These are phyloP conservation scores for Fusarium luffae DNA, from an alignment of 2,329 filamentous ascomycete species.

Conservation along the genomic window DNA sequence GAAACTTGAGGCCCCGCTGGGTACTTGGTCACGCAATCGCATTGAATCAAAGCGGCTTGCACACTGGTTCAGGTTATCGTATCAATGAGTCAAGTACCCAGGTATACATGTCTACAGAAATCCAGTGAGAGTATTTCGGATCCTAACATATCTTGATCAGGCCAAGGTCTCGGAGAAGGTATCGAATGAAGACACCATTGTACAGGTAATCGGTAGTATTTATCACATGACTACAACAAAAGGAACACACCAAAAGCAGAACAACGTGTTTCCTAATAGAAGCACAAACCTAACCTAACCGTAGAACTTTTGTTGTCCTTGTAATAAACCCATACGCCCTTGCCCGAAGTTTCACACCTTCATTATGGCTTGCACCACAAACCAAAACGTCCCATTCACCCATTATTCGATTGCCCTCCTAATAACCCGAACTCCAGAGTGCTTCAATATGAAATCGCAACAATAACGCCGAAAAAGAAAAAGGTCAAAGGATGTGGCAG, in stretches of 20 bases:
- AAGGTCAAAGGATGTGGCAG: not conserved
- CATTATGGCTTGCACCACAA: conserved; percentile 19
- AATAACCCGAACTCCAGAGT: conserved; percentile 37
- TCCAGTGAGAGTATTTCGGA: not conserved
- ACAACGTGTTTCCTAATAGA: conserved; percentile 6
- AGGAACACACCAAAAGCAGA: not conserved
- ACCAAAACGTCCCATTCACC: conserved; percentile 17
- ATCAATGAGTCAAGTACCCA: not conserved
- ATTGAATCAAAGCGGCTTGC: not conserved
- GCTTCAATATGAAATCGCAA: conserved; percentile 25
- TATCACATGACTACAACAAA: conserved; percentile 8
- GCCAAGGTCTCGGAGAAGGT: not conserved
- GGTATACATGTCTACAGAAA: not conserved
- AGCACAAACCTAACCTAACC: conserved; percentile 6
- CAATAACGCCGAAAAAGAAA: conserved; percentile 29
- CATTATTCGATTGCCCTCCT: conserved; percentile 26
- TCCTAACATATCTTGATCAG: not conserved
- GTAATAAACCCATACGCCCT: conserved; percentile 36
- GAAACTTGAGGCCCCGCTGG: not conserved
- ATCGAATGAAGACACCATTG: not conserved
- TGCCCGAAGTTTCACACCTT: conserved; percentile 19
- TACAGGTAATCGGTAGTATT: conserved; percentile 10
- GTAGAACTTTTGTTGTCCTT: conserved; percentile 30
- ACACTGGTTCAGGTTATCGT: not conserved
- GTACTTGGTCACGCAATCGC: not conserved